Conservation (phyloP, 768 basidiomycete species). For the Termitomyces sp. region DNA sequence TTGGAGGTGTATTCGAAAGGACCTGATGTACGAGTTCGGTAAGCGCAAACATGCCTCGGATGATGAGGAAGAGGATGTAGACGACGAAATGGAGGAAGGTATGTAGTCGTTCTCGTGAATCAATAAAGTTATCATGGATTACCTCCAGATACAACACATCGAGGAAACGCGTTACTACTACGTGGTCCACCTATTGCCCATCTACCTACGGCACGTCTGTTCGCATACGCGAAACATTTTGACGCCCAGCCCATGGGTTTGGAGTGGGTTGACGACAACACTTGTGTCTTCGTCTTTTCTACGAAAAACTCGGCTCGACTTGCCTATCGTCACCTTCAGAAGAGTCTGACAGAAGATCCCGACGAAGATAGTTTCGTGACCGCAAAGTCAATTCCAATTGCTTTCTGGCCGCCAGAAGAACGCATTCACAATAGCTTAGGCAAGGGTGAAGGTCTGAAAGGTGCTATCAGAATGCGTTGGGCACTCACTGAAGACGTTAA, state of each 20-base stretch:
- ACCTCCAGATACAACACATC: slow-evolving; percentile 38
- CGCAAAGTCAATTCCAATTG: slow-evolving; percentile 65
- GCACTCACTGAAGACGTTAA: slow-evolving; percentile 70
- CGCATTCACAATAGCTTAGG: slow-evolving; percentile 71
- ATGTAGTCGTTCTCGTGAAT: not conserved
- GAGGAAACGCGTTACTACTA: slow-evolving; percentile 68
- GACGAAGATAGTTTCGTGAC: slow-evolving; percentile 55
- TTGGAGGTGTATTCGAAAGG: slow-evolving; percentile 30
- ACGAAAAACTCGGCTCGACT: slow-evolving; percentile 47
- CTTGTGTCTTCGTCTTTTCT: slow-evolving; percentile 74
- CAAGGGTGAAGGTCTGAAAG: slow-evolving; percentile 63
- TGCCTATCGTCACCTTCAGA: slow-evolving; percentile 48
- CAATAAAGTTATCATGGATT: not conserved
- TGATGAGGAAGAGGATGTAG: slow-evolving; percentile 25
- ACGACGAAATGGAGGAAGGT: slow-evolving; percentile 33
- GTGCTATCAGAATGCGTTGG: slow-evolving; percentile 70
- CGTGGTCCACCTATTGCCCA: slow-evolving; percentile 68
- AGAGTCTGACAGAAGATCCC: slow-evolving; percentile 43
- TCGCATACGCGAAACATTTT: slow-evolving; percentile 79
- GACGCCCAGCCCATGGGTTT: slow-evolving; percentile 68
- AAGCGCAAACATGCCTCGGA: slow-evolving; percentile 41
- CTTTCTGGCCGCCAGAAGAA: slow-evolving; percentile 77
- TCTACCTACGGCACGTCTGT: slow-evolving; percentile 71
- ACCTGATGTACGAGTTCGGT: slow-evolving; percentile 43
- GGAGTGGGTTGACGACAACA: slow-evolving; percentile 85